Base-by-base conservation (phyloP, 371 early-diverging fungal species). In the Mucor sp. region DNA sequence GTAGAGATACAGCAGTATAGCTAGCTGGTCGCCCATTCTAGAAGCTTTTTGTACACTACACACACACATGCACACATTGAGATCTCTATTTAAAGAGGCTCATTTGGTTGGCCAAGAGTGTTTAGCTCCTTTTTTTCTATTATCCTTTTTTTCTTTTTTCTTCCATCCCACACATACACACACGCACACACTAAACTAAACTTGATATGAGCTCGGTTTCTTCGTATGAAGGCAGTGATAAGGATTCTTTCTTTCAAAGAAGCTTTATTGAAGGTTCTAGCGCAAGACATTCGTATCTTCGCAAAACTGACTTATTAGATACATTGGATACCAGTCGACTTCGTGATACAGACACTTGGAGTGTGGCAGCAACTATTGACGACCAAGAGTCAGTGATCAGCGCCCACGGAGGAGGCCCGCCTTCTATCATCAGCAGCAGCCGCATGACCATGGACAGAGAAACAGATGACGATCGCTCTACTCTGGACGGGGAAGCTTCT, bases 331-430 rank as follows among this genome's bases (percentile, higher is more conserved):
- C 33, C n/a, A 60, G 56, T 23, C 71, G 71, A 55, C 55, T 60
- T 14, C 78, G 81, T 33, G 84, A 84, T 53, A 81, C 81, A 15
- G 84, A 84, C 56, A 62, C 78, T 6, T 84, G 84, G 84, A 81
- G 81, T 74, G 84, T 84, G 4, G 84, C 84, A 15, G 84, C 84
- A 1, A 84, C 84, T 9, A 74, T 84, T 70, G 84, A 84, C 65
- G 84, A 84, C 59, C 80, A 81, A 66, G 81, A 84, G 57, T 80
- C 80, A 1, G 80, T 84, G 23, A 72, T 83, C 59, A 84, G 84
- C 62, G 73, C 78, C 1, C 76, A 76, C 48, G 81, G 81, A 4
- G 50, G 50, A 50, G 79, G 79, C 1, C 67, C 70, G 33, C 71
- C 77, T 12, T 72, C 74, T 53, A 65, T 71, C 44, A 69, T 74